Percentiles rank a stretch among this genome's conserved stretches.
These are phyloP conservation scores for Xylaria sp. DNA, from an alignment of 2,329 filamentous ascomycete genomes.

Conservation along the genomic window DNA sequence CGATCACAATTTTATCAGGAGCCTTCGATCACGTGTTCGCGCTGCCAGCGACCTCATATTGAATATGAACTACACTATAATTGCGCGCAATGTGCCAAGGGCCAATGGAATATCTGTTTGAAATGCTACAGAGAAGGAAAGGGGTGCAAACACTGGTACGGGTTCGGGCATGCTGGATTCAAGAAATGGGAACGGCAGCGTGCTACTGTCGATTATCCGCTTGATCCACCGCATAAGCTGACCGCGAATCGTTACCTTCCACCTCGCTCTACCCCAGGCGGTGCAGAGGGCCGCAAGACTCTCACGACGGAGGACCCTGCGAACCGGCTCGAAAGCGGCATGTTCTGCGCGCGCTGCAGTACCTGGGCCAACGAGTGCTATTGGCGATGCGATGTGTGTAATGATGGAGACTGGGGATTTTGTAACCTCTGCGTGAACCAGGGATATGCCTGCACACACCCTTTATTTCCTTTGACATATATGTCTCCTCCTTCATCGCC, in stretches of 20 bases:
- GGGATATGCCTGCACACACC: slow-evolving; percentile 80
- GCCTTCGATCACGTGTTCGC: slow-evolving; percentile 74
- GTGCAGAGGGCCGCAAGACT: slow-evolving; percentile 60
- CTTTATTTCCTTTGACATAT: slow-evolving; percentile 77
- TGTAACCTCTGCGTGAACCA: slow-evolving; percentile 87
- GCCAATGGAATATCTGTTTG: slow-evolving; percentile 79
- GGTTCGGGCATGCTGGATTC: slow-evolving; percentile 78
- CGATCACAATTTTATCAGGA: slow-evolving; percentile 65
- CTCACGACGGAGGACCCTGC: slow-evolving; percentile 71
- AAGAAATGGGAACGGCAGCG: slow-evolving; percentile 65
- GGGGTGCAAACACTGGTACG: slow-evolving; percentile 87
- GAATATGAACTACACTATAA: slow-evolving; percentile 88
- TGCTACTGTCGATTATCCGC: slow-evolving; percentile 43
- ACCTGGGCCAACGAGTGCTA: slow-evolving; percentile 80
- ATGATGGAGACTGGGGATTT: slow-evolving; percentile 93
- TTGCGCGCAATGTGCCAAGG: slow-evolving; percentile 72
- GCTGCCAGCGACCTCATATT: slow-evolving; percentile 73
- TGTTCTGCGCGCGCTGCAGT: slow-evolving; percentile 81
- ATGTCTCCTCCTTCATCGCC: slow-evolving; percentile 46
- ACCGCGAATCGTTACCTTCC: slow-evolving; percentile 61
- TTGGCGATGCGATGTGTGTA: slow-evolving; percentile 88
- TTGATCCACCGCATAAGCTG: slow-evolving; percentile 62
- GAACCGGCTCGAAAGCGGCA: slow-evolving; percentile 73
- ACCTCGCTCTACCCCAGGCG: slow-evolving; percentile 55
- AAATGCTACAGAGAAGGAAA: slow-evolving; percentile 77